Evolutionary conservation across 192 early-diverging fungal genomes (phyloP).

Genomic region (Physocladia obscura): DNA sequence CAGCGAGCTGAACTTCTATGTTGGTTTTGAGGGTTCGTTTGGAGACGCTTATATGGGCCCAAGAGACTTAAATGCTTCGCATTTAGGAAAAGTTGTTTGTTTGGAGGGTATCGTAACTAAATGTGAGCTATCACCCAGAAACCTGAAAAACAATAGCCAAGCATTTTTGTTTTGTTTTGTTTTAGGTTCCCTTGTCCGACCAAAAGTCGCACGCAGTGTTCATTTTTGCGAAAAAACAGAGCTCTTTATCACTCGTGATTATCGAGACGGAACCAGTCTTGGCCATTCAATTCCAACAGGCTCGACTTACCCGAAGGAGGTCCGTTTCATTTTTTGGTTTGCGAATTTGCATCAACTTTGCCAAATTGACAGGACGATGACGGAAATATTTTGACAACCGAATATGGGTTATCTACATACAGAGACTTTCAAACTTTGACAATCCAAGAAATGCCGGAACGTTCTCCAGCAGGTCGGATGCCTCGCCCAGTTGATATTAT

Average conservation of each 20-base stretch:
- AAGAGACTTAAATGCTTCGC: conserved; percentile 74
- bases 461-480: conserved; percentile 89
- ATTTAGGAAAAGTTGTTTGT: conserved; percentile 85
- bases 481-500: conserved; percentile 92
- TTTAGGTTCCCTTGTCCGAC: conserved; percentile 87
- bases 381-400: conserved; percentile 87
- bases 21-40: conserved; percentile 91
- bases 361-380: conserved; percentile 66
- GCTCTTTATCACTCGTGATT: conserved; percentile 78
- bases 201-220: conserved; percentile 87
- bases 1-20: conserved; percentile 50
- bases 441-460: conserved; percentile 99
- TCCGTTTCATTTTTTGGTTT: not conserved
- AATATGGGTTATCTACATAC: conserved; percentile 88
- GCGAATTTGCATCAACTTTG: not conserved
- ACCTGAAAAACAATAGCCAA: no score
- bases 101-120: conserved; percentile 97
- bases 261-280: conserved; percentile 84
- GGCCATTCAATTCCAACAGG: conserved; percentile 67
- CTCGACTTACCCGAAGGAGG: conserved; percentile 85
- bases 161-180: no score
- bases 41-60: conserved; percentile 86
- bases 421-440: conserved; percentile 89
- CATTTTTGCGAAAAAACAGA: conserved; percentile 89
- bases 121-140: conserved; percentile 73